phyloP scores from a whole-genome alignment of 257 asterid species.

The Mitragyna speciosa region DNA sequence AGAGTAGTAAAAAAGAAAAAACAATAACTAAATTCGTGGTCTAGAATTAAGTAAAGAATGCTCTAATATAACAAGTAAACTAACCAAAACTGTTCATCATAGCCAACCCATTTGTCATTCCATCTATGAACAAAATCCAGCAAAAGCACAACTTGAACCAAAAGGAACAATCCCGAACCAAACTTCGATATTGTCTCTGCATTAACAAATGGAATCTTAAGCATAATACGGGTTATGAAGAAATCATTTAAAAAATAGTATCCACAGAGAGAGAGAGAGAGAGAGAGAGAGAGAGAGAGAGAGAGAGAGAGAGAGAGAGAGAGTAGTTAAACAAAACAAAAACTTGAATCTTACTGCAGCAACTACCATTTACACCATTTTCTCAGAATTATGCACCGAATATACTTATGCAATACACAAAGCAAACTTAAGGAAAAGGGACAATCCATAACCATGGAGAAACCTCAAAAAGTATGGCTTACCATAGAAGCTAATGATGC shows the following conservation, averaged over 20 bases:
- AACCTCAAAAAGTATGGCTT: constrained; percentile 20
- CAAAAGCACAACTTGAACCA: constrained; percentile 90
- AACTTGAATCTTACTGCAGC: background rate
- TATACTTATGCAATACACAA: background rate
- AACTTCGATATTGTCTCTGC: constrained; percentile 88
- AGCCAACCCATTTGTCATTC: constrained; percentile 98
- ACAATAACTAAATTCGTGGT: constrained; percentile 6
- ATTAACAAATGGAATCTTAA: constrained; percentile 30
- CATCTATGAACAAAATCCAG: constrained; percentile 90
- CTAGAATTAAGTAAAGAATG: background rate
- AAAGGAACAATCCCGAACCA: constrained; percentile 91
- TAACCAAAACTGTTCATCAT: constrained; percentile 88
- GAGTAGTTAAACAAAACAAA: too few species aligned
- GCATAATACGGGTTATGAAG: background rate
- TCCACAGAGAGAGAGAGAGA: background rate
- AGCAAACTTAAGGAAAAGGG: background rate
- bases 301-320: too few species aligned
- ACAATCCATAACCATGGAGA: background rate
- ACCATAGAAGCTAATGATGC: constrained; percentile 87
- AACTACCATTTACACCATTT: background rate
- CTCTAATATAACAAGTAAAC: constrained; percentile 12
- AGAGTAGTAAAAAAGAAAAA: background rate
- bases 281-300: background rate
- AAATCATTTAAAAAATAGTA: background rate
- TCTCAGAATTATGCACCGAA: background rate